phyloP scores from a whole-genome alignment of 805 yeast genomes.

The Kazachstania viticola region DNA sequence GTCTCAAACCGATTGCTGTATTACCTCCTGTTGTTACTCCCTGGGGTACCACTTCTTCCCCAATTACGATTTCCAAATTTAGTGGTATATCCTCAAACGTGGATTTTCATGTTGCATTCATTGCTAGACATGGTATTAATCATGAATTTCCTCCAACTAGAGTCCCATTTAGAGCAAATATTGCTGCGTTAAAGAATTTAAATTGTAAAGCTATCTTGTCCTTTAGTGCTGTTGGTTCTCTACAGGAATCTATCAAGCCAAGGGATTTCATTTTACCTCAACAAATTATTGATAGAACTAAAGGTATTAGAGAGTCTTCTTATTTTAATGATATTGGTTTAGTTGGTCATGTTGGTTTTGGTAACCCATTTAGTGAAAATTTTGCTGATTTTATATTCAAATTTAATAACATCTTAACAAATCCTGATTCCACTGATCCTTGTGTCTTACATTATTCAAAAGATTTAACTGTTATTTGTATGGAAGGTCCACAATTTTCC shows the following conservation, averaged over 20 bases:
- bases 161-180: constrained; percentile 89
- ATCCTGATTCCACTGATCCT: constrained; percentile 36
- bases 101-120: constrained; percentile 71
- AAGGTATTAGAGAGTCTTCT: constrained; percentile 83
- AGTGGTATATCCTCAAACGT: constrained; percentile 13
- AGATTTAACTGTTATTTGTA: constrained; percentile 80
- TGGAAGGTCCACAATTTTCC: constrained; percentile 98
- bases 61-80: constrained; percentile 82
- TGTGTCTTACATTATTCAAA: constrained; percentile 62
- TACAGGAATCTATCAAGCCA: constrained; percentile 80
- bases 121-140: constrained; percentile 87
- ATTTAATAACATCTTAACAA: constrained; percentile 44
- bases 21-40: constrained; percentile 73
- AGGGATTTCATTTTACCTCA: constrained; percentile 95
- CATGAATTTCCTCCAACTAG: constrained; percentile 86
- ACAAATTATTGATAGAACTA: constrained; percentile 93
- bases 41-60: constrained; percentile 94
- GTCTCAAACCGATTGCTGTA: constrained; percentile 75
- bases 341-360: constrained; percentile 95
- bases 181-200: constrained; percentile 82
- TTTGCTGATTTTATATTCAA: constrained; percentile 57
- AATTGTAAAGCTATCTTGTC: constrained; percentile 87
- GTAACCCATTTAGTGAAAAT: constrained; percentile 84
- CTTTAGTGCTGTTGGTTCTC: constrained; percentile 92
- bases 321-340: constrained; percentile 79